Base-by-base conservation (phyloP, 2,329 filamentous ascomycete genomes). In the Cephalotrichum gorgonifer region DNA sequence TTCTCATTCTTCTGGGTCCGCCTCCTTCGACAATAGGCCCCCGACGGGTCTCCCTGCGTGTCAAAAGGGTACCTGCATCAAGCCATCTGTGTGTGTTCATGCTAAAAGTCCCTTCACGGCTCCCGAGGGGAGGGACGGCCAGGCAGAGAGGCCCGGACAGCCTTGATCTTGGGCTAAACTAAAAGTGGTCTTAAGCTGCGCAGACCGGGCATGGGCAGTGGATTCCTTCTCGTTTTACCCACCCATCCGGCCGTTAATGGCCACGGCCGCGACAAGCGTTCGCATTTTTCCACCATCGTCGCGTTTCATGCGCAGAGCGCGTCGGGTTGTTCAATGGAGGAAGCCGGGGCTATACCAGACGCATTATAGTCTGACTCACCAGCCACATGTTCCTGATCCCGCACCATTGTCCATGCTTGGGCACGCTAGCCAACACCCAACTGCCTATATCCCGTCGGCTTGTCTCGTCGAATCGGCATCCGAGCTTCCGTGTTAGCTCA, bases 291-390 rank as follows among this genome's bases (percentile, higher is more conserved):
- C 46, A 42, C 20, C n/a, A 25, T 22, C 9, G 35, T 42, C 46
- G 28, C 38, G 17, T 26, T 48, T 43, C 26, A 48, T 48, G 38
- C 46, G 15, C 14, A 35, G 35, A 43, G 25, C 38, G 38, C 38
- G 27, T 12, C 39, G 46, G 46, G 20, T 42, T 9, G 17, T 28
- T 26, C 38, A 43, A 48, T 42, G 46, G n/a, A 43, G 38, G 4
- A 48, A 43, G 39, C 46, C 46, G 46, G 28, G 46, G 38, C 15
- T 43, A 48, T 48, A 48, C 43, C 25, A 42, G 46, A 26, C 27
- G 46, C 27, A 4, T 43, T 48, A 48, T 48, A 48, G 17, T 38
- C 25, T 27, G 35, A 20, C 27, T 43, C 38, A 31, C 46, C 26
- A 43, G 38, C 46, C 46, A 48, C 46, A 30, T 27, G 31, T 41